A percentile compares a stretch with the other conserved stretches of the same genome.
Evolutionary conservation across 164 flowering plant genomes (phyloP).

Genomic region (Vitis rotundifolia): DNA sequence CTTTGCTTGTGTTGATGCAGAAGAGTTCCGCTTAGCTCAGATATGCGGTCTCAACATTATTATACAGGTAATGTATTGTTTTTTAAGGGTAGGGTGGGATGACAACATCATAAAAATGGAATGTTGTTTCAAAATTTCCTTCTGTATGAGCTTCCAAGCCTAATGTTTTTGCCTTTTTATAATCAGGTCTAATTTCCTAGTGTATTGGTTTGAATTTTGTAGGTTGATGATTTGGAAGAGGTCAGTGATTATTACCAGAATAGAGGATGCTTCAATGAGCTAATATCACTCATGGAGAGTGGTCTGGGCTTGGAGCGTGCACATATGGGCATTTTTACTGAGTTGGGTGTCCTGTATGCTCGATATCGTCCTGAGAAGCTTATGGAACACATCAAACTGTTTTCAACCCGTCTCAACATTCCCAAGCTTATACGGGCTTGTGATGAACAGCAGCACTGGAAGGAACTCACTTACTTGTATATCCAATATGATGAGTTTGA

Average conservation of each 20-base stretch:
- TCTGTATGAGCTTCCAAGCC: background rate
- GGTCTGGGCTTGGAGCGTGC: constrained; percentile 98
- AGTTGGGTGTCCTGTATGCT: constrained; percentile 95
- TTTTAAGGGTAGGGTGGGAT: background rate
- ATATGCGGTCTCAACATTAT: constrained; percentile 99
- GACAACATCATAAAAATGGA: no score
- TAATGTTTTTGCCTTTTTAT: background rate
- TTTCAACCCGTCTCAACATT: constrained; percentile 91
- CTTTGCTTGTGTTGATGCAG: constrained; percentile 99
- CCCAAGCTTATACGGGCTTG: constrained; percentile 97
- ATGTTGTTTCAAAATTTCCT: background rate
- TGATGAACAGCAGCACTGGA: constrained; percentile 99
- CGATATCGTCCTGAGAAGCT: constrained; percentile 98
- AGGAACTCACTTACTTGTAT: constrained; percentile 89
- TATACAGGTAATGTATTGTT: constrained; percentile 58
- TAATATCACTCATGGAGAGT: constrained; percentile 96
- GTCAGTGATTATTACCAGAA: constrained; percentile 96
- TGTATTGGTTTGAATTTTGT: constrained; percentile 8
- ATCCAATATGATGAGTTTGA: constrained; percentile 98
- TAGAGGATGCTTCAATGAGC: constrained; percentile 93
- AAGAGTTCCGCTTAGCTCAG: constrained; percentile 99
- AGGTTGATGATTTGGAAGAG: constrained; percentile 99
- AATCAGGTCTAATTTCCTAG: background rate
- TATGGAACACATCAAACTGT: constrained; percentile 97
- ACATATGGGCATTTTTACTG: constrained; percentile 99